Base-by-base conservation (phyloP, 805 yeast species). In the Schwanniomyces pseudopolymorphus region DNA sequence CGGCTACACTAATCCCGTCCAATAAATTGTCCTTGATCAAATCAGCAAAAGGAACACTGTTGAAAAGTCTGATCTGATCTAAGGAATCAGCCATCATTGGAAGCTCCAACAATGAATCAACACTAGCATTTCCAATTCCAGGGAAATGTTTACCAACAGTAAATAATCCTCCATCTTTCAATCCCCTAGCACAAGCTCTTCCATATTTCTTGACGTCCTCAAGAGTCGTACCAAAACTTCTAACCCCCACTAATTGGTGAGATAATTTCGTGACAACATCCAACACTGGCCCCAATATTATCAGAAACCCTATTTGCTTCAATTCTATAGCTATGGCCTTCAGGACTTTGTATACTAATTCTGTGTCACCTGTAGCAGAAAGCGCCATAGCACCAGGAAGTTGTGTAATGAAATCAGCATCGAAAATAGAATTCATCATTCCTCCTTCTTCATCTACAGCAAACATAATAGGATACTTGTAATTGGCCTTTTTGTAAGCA, bases 331-430 rank as follows among this genome's bases (percentile, higher is more conserved):
- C 84, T 8, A 81, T 57, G 2, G 85, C 86, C 37, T 75, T 71
- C 46, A 76, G 75, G 2, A 80, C 76, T 37, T 80, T 68, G 49
- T 75, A 75, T 7, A 79, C 81, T 49, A 80, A 57, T 4, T 73
- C 74, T 10, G 66, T 56, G 45, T 78, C 75, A 9, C 77, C 77
- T 0, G 83, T 72, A 17, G 85, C 84, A 2, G 80, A 78, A 19
- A 81, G 59, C 3, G 83, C 85, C 86, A 82, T 81, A 22, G 84
- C 83, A 4, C 85, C 81, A 0, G 87, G 87, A 54, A 77, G 80
- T 57, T 81, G 85, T 8, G 81, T 75, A 17, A 81, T 59, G 47
- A 62, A 66, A 8, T 71, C 70, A 8, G 75, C 70, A 57, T 82
- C 86, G 55, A 76, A 78, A 39, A 82, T 64, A 25, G 81, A 73